A percentile compares a stretch with the other conserved stretches of the same genome.
Conservation (phyloP, 2,329 filamentous ascomycete genomes). For the Aspergillus aculeatus region DNA sequence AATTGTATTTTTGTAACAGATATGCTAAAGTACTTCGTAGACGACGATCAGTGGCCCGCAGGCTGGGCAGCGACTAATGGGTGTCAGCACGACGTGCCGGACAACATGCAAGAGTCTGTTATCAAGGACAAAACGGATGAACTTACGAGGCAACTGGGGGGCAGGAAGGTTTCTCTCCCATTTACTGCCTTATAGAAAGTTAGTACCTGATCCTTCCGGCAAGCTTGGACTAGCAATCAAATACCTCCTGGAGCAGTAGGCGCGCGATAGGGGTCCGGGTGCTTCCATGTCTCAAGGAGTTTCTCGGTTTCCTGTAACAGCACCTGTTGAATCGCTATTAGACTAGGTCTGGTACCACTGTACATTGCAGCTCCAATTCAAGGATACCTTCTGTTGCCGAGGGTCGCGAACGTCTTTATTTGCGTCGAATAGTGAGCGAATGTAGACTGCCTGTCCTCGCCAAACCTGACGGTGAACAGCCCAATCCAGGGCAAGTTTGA, state of each 20-base stretch:
- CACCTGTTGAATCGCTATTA: conserved; percentile 54
- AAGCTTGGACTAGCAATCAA: neutral
- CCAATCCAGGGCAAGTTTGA: conserved; percentile 96
- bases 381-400: conserved; percentile 73
- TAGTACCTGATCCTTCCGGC: conserved; percentile 12
- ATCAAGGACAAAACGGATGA: neutral
- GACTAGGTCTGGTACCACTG: neutral
- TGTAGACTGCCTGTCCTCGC: conserved; percentile 95
- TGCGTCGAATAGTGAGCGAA: conserved; percentile 90
- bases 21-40: neutral
- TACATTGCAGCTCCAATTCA: conserved; percentile 21
- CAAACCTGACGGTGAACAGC: conserved; percentile 87
- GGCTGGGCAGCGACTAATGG: conserved; percentile 14
- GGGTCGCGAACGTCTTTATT: conserved; percentile 83
- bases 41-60: neutral
- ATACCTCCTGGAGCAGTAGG: conserved; percentile 93
- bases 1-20: neutral
- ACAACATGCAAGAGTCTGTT: neutral
- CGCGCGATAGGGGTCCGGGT: conserved; percentile 86
- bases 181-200: conserved; percentile 70
- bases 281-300: conserved; percentile 90
- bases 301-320: conserved; percentile 85
- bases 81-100: conserved; percentile 1
- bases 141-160: conserved; percentile 78
- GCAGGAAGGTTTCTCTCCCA: conserved; percentile 89